Percentiles rank a stretch among this genome's conserved stretches.
Conservation (phyloP, 768 basidiomycete species). For the Cystobasidium tubakii region DNA sequence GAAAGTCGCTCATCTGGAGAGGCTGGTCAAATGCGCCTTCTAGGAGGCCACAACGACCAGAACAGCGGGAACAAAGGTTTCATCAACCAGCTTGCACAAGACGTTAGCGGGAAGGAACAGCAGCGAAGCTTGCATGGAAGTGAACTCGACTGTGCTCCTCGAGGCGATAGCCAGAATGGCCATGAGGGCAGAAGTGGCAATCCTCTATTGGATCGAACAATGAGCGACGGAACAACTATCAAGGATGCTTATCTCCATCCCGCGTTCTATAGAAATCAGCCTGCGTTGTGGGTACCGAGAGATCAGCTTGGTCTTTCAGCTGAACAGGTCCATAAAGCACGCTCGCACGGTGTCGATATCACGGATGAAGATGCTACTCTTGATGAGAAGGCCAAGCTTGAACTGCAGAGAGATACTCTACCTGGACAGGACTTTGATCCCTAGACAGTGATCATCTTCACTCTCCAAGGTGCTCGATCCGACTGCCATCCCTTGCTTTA, state of each 20-base stretch:
- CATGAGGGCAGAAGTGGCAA: slow-evolving; percentile 37
- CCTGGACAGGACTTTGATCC: slow-evolving; percentile 46
- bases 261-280: slow-evolving; percentile 61
- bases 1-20: not conserved
- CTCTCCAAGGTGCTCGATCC: no score
- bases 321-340: slow-evolving; percentile 60
- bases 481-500: no score
- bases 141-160: not conserved
- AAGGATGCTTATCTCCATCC: slow-evolving; percentile 70
- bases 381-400: slow-evolving; percentile 61
- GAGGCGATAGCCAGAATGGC: not conserved
- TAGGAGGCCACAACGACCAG: not conserved
- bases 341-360: slow-evolving; percentile 46
- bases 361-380: slow-evolving; percentile 50
- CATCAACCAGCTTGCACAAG: not conserved
- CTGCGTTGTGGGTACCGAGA: slow-evolving; percentile 74
- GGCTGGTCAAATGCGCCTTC: not conserved
- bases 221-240: slow-evolving; percentile 41
- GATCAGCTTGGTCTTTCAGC: slow-evolving; percentile 64
- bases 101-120: not conserved
- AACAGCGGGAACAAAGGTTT: not conserved
- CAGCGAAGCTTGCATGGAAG: not conserved
- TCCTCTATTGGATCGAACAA: slow-evolving; percentile 40
- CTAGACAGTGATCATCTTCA: not conserved
- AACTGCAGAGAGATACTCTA: slow-evolving; percentile 50